phyloP scores from a whole-genome alignment of 139 green algal species.

The Desmodesmus armatus region DNA sequence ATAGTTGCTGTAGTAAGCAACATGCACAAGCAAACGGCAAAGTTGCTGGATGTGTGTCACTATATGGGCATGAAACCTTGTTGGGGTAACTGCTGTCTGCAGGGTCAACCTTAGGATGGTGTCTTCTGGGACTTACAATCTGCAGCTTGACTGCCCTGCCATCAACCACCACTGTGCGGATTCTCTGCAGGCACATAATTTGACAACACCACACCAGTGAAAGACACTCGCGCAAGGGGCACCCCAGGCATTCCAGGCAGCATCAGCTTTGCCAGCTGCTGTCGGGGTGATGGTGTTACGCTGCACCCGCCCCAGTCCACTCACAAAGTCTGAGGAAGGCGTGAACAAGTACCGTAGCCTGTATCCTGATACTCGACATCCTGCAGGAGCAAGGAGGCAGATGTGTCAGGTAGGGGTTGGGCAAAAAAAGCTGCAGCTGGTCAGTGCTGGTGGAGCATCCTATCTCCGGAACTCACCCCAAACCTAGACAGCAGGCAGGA shows the following conservation, averaged over 20 bases:
- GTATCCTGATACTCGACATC: conserved; percentile 99
- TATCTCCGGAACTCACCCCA: conserved; percentile 66
- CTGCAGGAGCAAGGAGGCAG: conserved; percentile 56
- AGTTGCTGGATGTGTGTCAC: too few relatives aligned
- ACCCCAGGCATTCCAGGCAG: neutral
- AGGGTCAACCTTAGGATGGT: too few relatives aligned
- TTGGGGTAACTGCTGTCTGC: too few relatives aligned
- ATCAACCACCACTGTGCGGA: conserved; percentile 98
- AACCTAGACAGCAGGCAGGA: conserved; percentile 97
- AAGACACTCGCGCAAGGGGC: neutral
- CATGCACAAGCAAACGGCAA: too few relatives aligned
- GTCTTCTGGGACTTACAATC: conserved; percentile 84
- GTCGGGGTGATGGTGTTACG: neutral
- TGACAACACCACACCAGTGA: neutral
- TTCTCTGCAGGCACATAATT: conserved; percentile 89
- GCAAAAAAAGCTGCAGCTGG: neutral
- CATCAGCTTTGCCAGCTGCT: neutral
- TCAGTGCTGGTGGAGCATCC: neutral
- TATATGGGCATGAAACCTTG: neutral
- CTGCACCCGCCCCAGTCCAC: conserved; percentile 48
- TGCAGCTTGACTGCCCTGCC: conserved; percentile 99
- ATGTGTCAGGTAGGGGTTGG: neutral
- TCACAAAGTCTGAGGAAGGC: conserved; percentile 99
- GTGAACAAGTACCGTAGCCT: conserved; percentile 99
- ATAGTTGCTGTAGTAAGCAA: too few relatives aligned